Evolutionary conservation across 2,329 filamentous ascomycete species (phyloP), one percentile per base, ranked within the genome.

Genomic region (Penicillium sp.): DNA sequence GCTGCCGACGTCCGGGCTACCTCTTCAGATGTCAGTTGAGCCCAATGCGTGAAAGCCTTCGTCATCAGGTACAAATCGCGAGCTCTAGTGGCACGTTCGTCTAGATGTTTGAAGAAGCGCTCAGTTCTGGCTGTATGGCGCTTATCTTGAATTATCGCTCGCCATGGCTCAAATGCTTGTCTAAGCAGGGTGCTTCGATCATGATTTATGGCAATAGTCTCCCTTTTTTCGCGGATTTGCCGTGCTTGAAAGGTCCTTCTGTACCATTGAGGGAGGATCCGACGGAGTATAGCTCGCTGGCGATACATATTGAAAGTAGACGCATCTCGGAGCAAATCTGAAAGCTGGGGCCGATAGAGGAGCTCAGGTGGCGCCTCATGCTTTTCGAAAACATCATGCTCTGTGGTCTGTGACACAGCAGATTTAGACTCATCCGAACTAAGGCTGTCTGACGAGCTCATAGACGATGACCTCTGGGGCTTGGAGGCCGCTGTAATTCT

Each of bases 21-120:
- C 65, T 90, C 84, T 13, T 89, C 85, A 5, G 80, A 81, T 10
- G 89, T 82, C 47, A 82, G 78, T 51, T 83, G 81, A 10, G 83
- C 82, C 91, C 91, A 95, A 59, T 88, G 85, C 1, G 79, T 82
- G 52, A 90, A 86, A 2, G 83, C 81, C 68, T 85, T 87, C 3
- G 80, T 83, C 53, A 88, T 71, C 6, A 91, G 77, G 62, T 85
- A 88, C 10, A 89, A 73, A 65, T 89, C 81, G 55, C 88, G 83
- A 42, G 87, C 87, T 61, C 83, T 81, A 1, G 76, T 78, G 26
- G 88, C 88, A 42, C 85, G 82, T 47, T 74, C 77, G 67, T 87
- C 84, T 14, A 87, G 73, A 45, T 79, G 78, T 16, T 75, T 75
- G 60, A 81, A 85, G 60, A 84, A 85, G 33, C 72, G 74, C 45